Evolutionary conservation across 352 stramenopile species (phyloP), one percentile per base, ranked within the genome.

Genomic region (Globisporangium okanoganense): DNA sequence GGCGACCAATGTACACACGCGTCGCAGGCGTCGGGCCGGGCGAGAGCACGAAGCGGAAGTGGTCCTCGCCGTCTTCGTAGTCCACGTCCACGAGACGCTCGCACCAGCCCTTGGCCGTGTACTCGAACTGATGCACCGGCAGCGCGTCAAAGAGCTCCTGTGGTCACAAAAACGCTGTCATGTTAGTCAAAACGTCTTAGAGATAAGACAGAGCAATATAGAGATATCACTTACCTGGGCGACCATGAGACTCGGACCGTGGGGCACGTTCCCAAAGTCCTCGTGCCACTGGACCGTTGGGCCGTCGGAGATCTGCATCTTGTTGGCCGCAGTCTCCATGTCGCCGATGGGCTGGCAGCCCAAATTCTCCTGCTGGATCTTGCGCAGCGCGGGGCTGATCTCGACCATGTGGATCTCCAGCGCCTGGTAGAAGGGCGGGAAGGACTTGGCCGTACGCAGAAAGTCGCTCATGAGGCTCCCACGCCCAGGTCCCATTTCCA

Each of bases 401-500:
- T 98, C 92, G 22, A 98, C 77, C 79, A 98, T 92, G 78, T 97
- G 89, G 49, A 98, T 79, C 51, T 88, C 72, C 18, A 96, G 65
- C 50, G 82, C 81, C 25, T 84, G 49, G 70, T 94, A 94, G 74
- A 98, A 96, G 29, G 80, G 66, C 45, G 88, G 81, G 67, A 98
- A 98, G 18, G 79, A 90, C 61, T 80, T 83, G 65, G 89, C 80
- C 10, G 90, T 87, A 57, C 92, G 82, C 58, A 99, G 40, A 51
- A 98, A 95, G 74, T 98, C 95, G 57, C 73, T 88, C 85, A 98
- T 98, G 55, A 99, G 79, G 8, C 86, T 98, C 33, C 96, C 96
- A 55, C 94, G 85, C 20, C 96, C 96, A 0, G 96, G 96, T 0
- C 92, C 92, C 68, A 97, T 78, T 79, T 98, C 92, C 50, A 97